phyloP scores from a whole-genome alignment of 176 grass and related monocot genomes.

The Ensete ventricosum region DNA sequence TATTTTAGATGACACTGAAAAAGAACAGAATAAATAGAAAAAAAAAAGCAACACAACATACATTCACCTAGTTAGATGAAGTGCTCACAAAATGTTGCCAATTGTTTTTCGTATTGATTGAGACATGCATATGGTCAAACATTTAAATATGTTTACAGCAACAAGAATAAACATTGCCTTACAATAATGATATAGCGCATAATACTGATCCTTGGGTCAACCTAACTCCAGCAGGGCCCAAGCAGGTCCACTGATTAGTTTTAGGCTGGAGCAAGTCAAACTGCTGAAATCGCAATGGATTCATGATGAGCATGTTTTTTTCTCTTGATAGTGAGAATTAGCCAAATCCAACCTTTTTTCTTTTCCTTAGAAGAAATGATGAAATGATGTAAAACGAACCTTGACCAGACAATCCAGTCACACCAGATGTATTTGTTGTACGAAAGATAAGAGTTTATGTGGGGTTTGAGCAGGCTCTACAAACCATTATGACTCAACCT shows the following conservation, averaged over 20 bases:
- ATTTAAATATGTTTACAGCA: not conserved
- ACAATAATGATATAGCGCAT: not conserved
- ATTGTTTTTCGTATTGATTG: not conserved
- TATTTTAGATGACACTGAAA: not conserved
- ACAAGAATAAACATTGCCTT: not conserved
- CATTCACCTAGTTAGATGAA: not conserved
- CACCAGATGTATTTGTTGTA: too few relatives aligned
- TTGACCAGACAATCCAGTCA: too few relatives aligned
- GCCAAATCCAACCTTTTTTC: not conserved
- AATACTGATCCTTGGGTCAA: not conserved
- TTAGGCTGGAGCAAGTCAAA: not conserved
- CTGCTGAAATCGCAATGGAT: not conserved
- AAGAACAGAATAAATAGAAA: constrained; percentile 22
- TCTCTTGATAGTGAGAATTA: too few relatives aligned
- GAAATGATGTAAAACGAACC: too few relatives aligned
- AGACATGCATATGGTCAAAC: not conserved
- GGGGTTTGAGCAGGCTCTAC: not conserved
- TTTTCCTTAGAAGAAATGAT: too few relatives aligned
- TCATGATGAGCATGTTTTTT: not conserved
- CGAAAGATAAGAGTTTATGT: too few relatives aligned
- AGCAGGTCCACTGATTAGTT: not conserved
- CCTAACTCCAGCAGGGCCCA: not conserved
- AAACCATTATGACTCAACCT: not conserved
- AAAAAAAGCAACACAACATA: not conserved
- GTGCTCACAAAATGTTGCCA: not conserved